Percentiles rank a stretch among this genome's conserved stretches.
phyloP scores from a whole-genome alignment of 768 basidiomycete genomes.

The Dendrothele bispora region DNA sequence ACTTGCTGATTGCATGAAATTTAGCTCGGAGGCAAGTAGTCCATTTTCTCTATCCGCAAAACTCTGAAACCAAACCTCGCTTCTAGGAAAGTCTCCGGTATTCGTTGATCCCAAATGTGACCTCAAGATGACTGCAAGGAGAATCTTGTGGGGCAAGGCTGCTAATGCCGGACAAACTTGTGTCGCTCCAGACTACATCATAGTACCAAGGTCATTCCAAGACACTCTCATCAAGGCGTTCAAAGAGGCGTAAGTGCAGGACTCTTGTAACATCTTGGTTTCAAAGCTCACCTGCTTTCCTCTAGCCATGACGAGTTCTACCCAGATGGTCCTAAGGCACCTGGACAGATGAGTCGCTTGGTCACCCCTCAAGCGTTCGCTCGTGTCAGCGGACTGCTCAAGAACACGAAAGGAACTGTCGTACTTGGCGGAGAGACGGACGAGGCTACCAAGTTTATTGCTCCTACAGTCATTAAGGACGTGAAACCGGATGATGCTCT shows the following conservation, averaged over 20 bases:
- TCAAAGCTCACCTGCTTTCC: constrained; percentile 44
- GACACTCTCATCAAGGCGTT: constrained; percentile 13
- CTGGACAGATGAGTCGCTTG: constrained; percentile 47
- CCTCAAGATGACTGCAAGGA: constrained; percentile 55
- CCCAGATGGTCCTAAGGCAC: constrained; percentile 49
- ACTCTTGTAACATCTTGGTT: constrained; percentile 16
- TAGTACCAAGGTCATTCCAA: constrained; percentile 18
- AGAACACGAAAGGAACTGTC: constrained; percentile 54
- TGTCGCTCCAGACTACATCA: constrained; percentile 51
- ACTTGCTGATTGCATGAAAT: neutral
- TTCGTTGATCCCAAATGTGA: constrained; percentile 44
- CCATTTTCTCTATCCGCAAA: neutral
- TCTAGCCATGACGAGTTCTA: constrained; percentile 46
- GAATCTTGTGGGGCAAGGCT: constrained; percentile 67
- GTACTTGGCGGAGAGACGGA: constrained; percentile 52
- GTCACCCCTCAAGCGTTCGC: constrained; percentile 53
- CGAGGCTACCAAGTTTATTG: constrained; percentile 43
- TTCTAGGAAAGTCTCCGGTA: constrained; percentile 40
- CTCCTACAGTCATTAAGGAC: constrained; percentile 59
- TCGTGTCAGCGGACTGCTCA: constrained; percentile 51
- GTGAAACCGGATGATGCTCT: constrained; percentile 56
- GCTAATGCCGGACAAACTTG: constrained; percentile 73
- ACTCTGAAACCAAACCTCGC: neutral
- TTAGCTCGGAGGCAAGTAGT: constrained; percentile 47
- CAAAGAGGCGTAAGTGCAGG: constrained; percentile 8